Conservation (phyloP, 140 eudicot species). For the Ambrosia hybrid region DNA sequence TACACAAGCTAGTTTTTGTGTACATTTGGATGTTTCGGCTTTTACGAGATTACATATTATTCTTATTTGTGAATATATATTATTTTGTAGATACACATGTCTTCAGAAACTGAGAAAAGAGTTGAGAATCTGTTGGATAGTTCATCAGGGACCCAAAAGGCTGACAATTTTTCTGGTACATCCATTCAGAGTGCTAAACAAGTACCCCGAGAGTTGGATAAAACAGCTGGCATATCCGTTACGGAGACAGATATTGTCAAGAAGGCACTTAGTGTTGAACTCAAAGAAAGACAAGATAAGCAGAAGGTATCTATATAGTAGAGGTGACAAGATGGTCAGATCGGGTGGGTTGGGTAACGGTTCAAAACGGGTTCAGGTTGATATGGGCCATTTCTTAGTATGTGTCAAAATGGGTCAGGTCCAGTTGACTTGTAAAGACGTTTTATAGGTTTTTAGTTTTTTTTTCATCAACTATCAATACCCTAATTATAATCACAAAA, state of each 20-base stretch:
- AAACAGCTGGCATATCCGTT: conserved; percentile 19
- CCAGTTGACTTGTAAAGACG: not conserved
- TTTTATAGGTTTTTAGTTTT: not conserved
- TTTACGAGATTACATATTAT: not conserved
- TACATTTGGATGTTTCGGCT: not conserved
- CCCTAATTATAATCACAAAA: not conserved
- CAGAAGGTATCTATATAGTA: conserved; percentile 52
- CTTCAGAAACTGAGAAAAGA: conserved; percentile 79
- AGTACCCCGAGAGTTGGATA: conserved; percentile 30
- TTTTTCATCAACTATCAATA: not conserved
- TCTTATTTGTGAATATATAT: conserved; percentile 2
- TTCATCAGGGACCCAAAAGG: conserved; percentile 41
- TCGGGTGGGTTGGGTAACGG: not conserved
- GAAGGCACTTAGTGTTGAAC: conserved; percentile 55
- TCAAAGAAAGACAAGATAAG: conserved; percentile 73
- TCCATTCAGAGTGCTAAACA: conserved; percentile 46
- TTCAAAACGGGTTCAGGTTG: not conserved
- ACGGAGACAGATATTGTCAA: conserved; percentile 39
- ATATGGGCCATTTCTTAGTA: not conserved
- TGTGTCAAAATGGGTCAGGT: not conserved
- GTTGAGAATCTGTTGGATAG: conserved; percentile 68
- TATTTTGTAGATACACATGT: conserved; percentile 67
- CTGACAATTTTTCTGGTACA: conserved; percentile 32
- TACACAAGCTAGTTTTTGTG: conserved; percentile 7
- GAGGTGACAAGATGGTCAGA: not conserved